A percentile compares a stretch with the other conserved stretches of the same genome.
phyloP scores from a whole-genome alignment of 163 green algal genomes.

The Chlamydomonas reinhardtii region DNA sequence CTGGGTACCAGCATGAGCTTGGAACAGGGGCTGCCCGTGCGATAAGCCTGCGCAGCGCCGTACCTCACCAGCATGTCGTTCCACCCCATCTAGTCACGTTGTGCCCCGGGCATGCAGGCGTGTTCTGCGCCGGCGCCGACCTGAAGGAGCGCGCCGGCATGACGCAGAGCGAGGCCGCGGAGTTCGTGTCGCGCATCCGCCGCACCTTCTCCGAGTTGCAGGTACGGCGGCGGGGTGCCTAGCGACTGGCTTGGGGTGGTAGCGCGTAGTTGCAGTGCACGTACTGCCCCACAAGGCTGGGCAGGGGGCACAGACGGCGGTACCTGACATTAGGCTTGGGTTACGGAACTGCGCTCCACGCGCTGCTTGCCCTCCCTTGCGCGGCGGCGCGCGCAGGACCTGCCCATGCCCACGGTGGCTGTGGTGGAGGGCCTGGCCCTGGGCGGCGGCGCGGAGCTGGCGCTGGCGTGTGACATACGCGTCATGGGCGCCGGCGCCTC shows the following conservation, averaged over 20 bases:
- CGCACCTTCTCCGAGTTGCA: slow-evolving; percentile 73
- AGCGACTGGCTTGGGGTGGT: too few relatives aligned
- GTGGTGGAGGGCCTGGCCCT: slow-evolving; percentile 87
- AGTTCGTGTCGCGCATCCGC: slow-evolving; percentile 86
- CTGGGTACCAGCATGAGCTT: not conserved
- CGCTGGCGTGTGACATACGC: slow-evolving; percentile 89
- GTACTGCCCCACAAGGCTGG: too few relatives aligned
- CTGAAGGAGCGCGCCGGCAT: slow-evolving; percentile 86
- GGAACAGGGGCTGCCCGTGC: too few relatives aligned
- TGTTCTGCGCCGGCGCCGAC: slow-evolving; percentile 91
- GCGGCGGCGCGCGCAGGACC: slow-evolving; percentile 51
- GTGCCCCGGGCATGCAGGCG: slow-evolving; percentile 32
- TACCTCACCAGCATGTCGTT: too few relatives aligned
- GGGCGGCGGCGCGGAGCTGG: slow-evolving; percentile 91
- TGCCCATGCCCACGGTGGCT: slow-evolving; percentile 93
- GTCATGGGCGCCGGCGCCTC: slow-evolving; percentile 55
- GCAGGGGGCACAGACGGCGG: too few relatives aligned
- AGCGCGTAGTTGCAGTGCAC: too few relatives aligned
- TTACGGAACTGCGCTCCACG: too few relatives aligned
- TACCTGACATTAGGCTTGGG: too few relatives aligned
- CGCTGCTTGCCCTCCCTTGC: too few relatives aligned
- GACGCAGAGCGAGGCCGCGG: slow-evolving; percentile 75
- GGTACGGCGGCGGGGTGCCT: not conserved
- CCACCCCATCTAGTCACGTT: not conserved
- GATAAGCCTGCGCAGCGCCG: too few relatives aligned